Base-by-base conservation (phyloP, 192 early-diverging fungal species). In the Linnemannia zychae region DNA sequence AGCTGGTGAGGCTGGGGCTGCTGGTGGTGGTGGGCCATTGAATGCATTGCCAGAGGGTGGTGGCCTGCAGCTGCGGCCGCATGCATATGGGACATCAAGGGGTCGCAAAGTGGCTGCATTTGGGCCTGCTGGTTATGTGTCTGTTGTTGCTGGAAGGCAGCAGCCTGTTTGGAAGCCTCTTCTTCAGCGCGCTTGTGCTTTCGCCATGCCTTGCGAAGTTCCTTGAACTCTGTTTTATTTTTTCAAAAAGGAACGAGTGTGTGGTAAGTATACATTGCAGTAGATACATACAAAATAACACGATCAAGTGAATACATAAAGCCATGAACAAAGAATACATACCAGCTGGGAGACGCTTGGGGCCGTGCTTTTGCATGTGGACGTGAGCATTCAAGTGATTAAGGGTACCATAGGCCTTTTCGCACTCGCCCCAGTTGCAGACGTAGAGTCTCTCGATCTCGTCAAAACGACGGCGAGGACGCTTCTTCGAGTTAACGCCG, bases 321-420 rank as follows among this genome's bases (percentile, higher is more conserved):
- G 31, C 6, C 11, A 77, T 72, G 49, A 76, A 72, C n/a, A 67
- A 20, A 24, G 3, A 33, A 28, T 6, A 67, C 81, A 77, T 85
- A 88, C 84, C 88, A 71, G 89, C 74, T 24, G 92, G 91, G 49
- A 87, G 81, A 18, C 92, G 91, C 76, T 93, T 93, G 18, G 81
- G 88, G 48, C 90, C 93, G 77, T 94, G 93, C 79, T 91, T 93
- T 65, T 94, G 93, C 93, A 94, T 94, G 52, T 83, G 87, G 16
- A 94, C 90, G 71, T 94, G 93, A 33, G 93, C 91, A 79, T 94
- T 94, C 34, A 94, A 78, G 71, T 94, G 93, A 76, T 94, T 94
- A 17, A 94, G 83, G 36, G 93, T 94, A 47, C 93, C 93, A 75
- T 94, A 94, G 28, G 89, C 87, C 72, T 94, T 94, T 38, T 86